Conservation (phyloP, 2,329 filamentous ascomycete genomes). For the Hysterium pulicare region DNA sequence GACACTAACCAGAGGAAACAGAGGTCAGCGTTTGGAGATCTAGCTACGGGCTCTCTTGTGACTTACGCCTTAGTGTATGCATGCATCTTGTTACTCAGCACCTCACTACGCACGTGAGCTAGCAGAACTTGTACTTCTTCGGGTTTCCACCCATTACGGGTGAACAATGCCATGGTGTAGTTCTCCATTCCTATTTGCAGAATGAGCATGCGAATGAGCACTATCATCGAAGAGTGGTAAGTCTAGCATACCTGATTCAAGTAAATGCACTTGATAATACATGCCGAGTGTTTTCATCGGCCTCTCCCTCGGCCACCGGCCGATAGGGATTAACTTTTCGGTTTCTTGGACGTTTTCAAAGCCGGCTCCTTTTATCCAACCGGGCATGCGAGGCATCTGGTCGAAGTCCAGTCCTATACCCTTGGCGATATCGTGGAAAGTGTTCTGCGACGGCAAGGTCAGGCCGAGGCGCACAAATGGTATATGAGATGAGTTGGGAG, state of each 20-base stretch:
- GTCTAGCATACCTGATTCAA: not conserved
- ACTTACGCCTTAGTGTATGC: conserved; percentile 8
- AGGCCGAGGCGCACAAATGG: not conserved
- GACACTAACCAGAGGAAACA: too few species aligned
- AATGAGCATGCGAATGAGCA: too few species aligned
- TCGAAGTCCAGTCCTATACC: conserved; percentile 3
- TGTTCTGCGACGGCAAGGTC: not conserved
- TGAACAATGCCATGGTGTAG: conserved; percentile 12
- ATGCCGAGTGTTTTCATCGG: conserved; percentile 28
- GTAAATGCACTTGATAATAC: conserved; percentile 1
- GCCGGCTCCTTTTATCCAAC: conserved; percentile 23
- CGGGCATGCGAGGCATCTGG: conserved; percentile 1
- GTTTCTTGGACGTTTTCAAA: conserved; percentile 30
- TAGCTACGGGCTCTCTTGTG: too few species aligned
- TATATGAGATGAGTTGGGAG: not conserved
- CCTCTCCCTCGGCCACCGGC: conserved; percentile 28
- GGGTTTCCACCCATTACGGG: conserved; percentile 11
- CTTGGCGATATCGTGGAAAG: conserved; percentile 3
- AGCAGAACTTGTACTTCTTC: conserved; percentile 12
- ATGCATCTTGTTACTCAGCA: conserved; percentile 5
- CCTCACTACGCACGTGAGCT: conserved; percentile 10
- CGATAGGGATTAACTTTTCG: conserved; percentile 28
- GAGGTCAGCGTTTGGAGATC: too few species aligned
- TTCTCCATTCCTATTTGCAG: conserved; percentile 5
- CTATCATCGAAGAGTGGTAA: too few species aligned